Conservation (phyloP, 2,329 filamentous ascomycete genomes). For the Colletotrichum sp. region DNA sequence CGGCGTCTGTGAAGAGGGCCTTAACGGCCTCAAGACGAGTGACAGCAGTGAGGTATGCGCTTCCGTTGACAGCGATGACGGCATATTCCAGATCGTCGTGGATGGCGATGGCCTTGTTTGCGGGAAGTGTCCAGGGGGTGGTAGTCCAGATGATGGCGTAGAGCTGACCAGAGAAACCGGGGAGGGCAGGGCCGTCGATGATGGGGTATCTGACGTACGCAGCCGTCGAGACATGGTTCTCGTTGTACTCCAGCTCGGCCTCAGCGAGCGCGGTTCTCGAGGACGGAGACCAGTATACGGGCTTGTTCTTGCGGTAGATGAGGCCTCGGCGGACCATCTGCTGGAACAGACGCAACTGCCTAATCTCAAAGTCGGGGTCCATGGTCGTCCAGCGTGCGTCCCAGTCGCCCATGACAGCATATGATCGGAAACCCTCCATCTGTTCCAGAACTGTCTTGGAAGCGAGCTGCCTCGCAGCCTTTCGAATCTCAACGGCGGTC, state of each 20-base stretch:
- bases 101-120: slow-evolving; percentile 88
- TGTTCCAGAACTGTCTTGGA: slow-evolving; percentile 72
- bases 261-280: slow-evolving; percentile 82
- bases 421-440: slow-evolving; percentile 74
- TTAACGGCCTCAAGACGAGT: slow-evolving; percentile 68
- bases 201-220: slow-evolving; percentile 86
- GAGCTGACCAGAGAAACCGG: slow-evolving; percentile 52
- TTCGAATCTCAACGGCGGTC: slow-evolving; percentile 64
- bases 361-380: slow-evolving; percentile 75
- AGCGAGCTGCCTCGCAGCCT: slow-evolving; percentile 69
- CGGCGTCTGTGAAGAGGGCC: slow-evolving; percentile 52
- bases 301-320: slow-evolving; percentile 80
- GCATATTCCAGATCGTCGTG: slow-evolving; percentile 76
- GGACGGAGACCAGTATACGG: slow-evolving; percentile 86
- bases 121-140: slow-evolving; percentile 95
- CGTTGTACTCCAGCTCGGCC: slow-evolving; percentile 83
- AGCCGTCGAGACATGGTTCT: slow-evolving; percentile 72
- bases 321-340: slow-evolving; percentile 75
- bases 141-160: slow-evolving; percentile 98
- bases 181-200: slow-evolving; percentile 47
- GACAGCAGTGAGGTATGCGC: slow-evolving; percentile 74
- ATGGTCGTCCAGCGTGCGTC: slow-evolving; percentile 78
- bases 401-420: slow-evolving; percentile 85
- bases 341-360: slow-evolving; percentile 77
- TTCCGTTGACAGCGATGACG: slow-evolving; percentile 61